Evolutionary conservation across 2,329 filamentous ascomycete species (phyloP).

Genomic region (Xylaria polymorpha): DNA sequence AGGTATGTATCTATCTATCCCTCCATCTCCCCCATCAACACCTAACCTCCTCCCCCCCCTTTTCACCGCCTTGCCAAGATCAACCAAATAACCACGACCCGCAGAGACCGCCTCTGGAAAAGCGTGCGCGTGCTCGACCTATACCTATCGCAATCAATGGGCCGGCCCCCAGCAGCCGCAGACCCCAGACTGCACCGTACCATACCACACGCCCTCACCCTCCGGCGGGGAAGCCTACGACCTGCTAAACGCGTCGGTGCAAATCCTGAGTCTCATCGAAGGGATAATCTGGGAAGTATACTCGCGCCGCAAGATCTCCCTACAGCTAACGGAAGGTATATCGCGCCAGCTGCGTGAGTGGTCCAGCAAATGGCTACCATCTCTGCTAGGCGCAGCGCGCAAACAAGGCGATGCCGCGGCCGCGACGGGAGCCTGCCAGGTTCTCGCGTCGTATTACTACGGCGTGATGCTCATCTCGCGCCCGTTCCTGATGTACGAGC

Average conservation of each 20-base stretch:
- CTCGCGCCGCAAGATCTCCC: constrained; percentile 63
- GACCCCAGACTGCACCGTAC: constrained; percentile 65
- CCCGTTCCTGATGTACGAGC: constrained; percentile 67
- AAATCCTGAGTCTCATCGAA: constrained; percentile 64
- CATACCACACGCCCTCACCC: constrained; percentile 51
- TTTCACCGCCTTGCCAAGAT: too few relatives aligned
- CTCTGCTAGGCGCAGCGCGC: constrained; percentile 55
- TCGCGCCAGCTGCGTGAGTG: constrained; percentile 64
- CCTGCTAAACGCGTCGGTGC: constrained; percentile 63
- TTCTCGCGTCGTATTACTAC: constrained; percentile 66
- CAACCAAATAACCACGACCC: background rate
- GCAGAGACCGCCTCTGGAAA: constrained; percentile 63
- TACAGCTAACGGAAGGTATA: constrained; percentile 65
- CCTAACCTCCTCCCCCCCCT: background rate
- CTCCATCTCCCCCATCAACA: background rate
- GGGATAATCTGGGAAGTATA: constrained; percentile 64
- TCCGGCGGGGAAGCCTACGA: constrained; percentile 56
- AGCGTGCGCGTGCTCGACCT: constrained; percentile 64
- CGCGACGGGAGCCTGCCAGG: constrained; percentile 62
- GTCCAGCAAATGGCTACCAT: constrained; percentile 61
- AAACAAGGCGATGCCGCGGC: constrained; percentile 10
- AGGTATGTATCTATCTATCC: constrained; percentile 44
- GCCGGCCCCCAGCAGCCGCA: constrained; percentile 64
- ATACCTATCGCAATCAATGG: constrained; percentile 65
- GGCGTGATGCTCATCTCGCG: constrained; percentile 67